Evolutionary conservation across 257 asterid genomes (phyloP), one percentile per base, ranked within the genome.

Genomic region (Solanum medicagineum): DNA sequence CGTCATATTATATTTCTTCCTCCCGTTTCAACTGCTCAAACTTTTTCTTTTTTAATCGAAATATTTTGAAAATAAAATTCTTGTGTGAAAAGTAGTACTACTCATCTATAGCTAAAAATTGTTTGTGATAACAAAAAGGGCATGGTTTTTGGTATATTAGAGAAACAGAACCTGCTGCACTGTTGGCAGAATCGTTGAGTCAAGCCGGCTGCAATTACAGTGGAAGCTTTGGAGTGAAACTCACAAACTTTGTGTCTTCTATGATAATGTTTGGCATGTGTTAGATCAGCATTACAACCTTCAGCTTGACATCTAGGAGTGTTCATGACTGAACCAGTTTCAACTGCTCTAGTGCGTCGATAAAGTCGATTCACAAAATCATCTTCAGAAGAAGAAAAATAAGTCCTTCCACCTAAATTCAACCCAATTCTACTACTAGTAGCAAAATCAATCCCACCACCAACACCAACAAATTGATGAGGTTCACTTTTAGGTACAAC

Each of bases 181-280:
- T 97, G 99, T 71, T 97, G 99, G 89, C 99, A 97, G 93, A 97
- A 97, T 2, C 99, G 94, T 91, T 97, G 99, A 79, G 99, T 97
- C 87, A 95, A 81, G 14, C 99, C 99, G 90, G 95, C 94, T 65
- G 97, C 95, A 85, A 95, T 91, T 87, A 95, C 99, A 73, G 99
- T 95, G 87, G 99, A 87, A 83, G 99, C 94, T 84, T 97, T 97
- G 47, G 99, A 94, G 91, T 97, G 99, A 89, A 93, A 97, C 91
- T 97, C 99, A 65, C 99, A 97, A 29, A 97, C 99, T 92, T 97
- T 97, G 89, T 97, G 99, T 70, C 99, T 94, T 82, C 99, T 93
- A 90, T 97, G 99, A 92, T 97, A 97, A 92, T 97, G 99, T 87
- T 97, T 97, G 36, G 98, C 94, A 88, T 94, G 94, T 53, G 92